Conservation (phyloP, 441 rosid genomes). For the Iberis amara region DNA sequence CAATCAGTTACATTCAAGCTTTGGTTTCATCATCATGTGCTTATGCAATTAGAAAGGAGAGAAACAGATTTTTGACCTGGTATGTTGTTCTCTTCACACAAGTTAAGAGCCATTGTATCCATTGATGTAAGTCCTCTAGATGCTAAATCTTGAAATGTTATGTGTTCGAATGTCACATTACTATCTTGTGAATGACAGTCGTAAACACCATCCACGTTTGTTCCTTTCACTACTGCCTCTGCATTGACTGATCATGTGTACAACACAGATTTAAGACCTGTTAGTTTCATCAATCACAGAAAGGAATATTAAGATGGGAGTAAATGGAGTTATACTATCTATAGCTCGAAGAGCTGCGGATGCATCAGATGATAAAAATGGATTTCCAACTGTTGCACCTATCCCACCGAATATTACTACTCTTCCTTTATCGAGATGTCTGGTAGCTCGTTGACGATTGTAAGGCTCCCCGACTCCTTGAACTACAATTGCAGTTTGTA, state of each 20-base stretch:
- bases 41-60: not conserved
- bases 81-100: slow-evolving; percentile 60
- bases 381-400: slow-evolving; percentile 73
- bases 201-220: slow-evolving; percentile 63
- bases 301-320: slow-evolving; percentile 2
- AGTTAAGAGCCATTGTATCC: slow-evolving; percentile 62
- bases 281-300: not conserved
- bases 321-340: slow-evolving; percentile 42
- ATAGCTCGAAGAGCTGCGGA: slow-evolving; percentile 78
- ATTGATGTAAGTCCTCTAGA: slow-evolving; percentile 56
- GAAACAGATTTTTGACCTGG: slow-evolving; percentile 41
- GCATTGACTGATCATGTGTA: slow-evolving; percentile 43
- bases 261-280: not conserved
- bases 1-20: too few relatives aligned
- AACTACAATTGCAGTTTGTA: slow-evolving; percentile 68
- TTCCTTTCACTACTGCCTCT: slow-evolving; percentile 62
- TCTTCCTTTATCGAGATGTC: slow-evolving; percentile 90
- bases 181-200: slow-evolving; percentile 61
- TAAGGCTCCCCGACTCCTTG: slow-evolving; percentile 79
- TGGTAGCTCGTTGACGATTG: slow-evolving; percentile 68
- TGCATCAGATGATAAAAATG: slow-evolving; percentile 83
- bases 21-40: too few relatives aligned
- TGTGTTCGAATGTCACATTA: slow-evolving; percentile 55
- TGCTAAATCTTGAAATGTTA: slow-evolving; percentile 48
- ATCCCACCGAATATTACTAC: slow-evolving; percentile 93